These are phyloP conservation scores for Candida namnaoensis DNA, from an alignment of 805 yeast species.

Conservation along the genomic window DNA sequence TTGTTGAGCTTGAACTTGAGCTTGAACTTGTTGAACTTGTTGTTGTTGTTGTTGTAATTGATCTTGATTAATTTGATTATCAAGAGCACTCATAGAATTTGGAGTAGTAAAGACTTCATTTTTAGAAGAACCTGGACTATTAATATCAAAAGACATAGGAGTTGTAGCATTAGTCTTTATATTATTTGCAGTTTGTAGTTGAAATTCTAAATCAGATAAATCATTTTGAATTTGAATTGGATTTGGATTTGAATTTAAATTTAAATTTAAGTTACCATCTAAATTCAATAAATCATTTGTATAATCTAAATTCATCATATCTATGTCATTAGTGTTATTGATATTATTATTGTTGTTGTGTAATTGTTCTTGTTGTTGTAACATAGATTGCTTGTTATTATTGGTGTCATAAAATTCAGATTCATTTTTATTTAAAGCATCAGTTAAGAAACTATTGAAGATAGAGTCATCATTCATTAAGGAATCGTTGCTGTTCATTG, in stretches of 20 bases:
- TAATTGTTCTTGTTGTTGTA: too few species aligned
- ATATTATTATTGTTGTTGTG: too few species aligned
- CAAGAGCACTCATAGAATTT: not conserved
- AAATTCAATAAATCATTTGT: too few species aligned
- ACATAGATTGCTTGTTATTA: not conserved
- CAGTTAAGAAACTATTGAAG: constrained; percentile 15
- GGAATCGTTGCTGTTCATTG: not conserved
- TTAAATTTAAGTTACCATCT: too few species aligned
- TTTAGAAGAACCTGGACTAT: constrained; percentile 1
- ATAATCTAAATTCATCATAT: not conserved
- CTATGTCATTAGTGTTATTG: too few species aligned
- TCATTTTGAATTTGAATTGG: not conserved
- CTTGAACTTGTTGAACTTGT: too few species aligned
- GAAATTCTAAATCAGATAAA: not conserved
- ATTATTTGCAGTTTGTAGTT: constrained; percentile 1
- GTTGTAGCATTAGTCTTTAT: constrained; percentile 10
- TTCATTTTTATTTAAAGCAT: constrained; percentile 15
- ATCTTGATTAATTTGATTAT: not conserved
- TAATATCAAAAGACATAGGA: constrained; percentile 6
- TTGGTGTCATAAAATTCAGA: constrained; percentile 7
- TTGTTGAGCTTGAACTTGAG: not conserved
- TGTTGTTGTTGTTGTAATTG: too few species aligned
- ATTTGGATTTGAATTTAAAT: constrained; percentile 1
- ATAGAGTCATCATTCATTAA: constrained; percentile 12
- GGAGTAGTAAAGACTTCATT: constrained; percentile 9